Evolutionary conservation across 148 eudicot genomes (phyloP).

Genomic region (Pouteria glomerata): DNA sequence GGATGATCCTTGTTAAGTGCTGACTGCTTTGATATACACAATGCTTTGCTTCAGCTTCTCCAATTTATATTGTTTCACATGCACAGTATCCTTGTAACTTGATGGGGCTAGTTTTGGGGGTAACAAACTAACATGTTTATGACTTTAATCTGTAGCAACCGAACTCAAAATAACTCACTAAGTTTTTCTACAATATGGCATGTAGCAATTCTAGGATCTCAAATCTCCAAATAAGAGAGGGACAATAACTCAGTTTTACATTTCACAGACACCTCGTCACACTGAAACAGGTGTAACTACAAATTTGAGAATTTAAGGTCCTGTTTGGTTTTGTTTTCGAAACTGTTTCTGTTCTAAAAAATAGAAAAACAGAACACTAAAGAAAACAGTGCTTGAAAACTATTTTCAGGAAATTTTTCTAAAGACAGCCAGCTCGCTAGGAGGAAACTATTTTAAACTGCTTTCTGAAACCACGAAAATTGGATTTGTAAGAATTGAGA

Average conservation of each 20-base stretch:
- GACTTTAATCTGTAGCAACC: neutral
- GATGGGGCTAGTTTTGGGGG: too few relatives aligned
- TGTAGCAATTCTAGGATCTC: neutral
- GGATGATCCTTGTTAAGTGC: too few relatives aligned
- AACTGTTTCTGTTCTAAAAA: too few relatives aligned
- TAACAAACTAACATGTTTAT: neutral
- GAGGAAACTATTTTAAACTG: too few relatives aligned
- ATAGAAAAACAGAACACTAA: too few relatives aligned
- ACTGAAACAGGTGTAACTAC: neutral
- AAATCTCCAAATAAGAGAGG: neutral
- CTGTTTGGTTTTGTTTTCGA: too few relatives aligned
- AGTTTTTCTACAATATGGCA: neutral
- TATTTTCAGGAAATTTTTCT: too few relatives aligned
- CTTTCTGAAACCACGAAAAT: too few relatives aligned
- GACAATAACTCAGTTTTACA: neutral
- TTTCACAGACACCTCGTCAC: neutral
- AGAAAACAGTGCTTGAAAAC: too few relatives aligned
- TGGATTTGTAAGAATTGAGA: too few relatives aligned
- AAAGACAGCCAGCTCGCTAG: too few relatives aligned
- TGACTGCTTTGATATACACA: neutral
- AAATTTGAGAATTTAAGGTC: too few relatives aligned
- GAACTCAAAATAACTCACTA: neutral
- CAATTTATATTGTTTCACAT: neutral
- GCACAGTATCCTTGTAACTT: neutral
- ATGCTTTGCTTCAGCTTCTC: neutral